Conservation (phyloP, 306 rosid genomes). For the Castanospermum australe region DNA sequence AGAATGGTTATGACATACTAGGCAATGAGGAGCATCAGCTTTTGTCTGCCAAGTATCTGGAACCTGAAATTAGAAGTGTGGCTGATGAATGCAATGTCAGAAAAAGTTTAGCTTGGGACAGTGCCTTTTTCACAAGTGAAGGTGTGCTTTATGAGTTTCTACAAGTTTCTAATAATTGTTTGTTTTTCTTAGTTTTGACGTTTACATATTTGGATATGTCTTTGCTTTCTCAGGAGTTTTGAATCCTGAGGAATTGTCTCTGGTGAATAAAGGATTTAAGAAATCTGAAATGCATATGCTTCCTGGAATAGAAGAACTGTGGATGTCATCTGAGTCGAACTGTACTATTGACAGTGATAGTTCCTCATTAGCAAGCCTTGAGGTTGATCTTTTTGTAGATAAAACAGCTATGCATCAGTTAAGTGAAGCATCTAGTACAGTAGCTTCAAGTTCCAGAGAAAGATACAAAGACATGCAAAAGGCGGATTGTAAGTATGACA, state of each 20-base stretch:
- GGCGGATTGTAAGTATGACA: background rate
- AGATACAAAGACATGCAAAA: constrained; percentile 26
- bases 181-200: background rate
- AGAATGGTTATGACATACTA: constrained; percentile 22
- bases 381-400: constrained; percentile 55
- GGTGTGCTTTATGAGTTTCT: constrained; percentile 34
- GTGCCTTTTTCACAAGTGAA: constrained; percentile 57
- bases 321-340: constrained; percentile 46
- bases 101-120: constrained; percentile 72
- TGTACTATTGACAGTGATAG: constrained; percentile 30
- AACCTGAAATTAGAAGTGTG: constrained; percentile 29
- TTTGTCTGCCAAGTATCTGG: constrained; percentile 35
- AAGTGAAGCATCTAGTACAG: background rate
- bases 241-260: constrained; percentile 55
- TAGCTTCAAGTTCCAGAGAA: constrained; percentile 27
- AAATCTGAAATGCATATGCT: constrained; percentile 30
- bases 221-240: constrained; percentile 46
- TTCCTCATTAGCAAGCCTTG: constrained; percentile 53
- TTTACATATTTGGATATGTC: background rate
- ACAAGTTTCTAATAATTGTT: background rate
- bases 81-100: constrained; percentile 26
- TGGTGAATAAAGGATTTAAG: constrained; percentile 50
- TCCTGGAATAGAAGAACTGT: constrained; percentile 35
- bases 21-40: constrained; percentile 37
- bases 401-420: constrained; percentile 14